phyloP scores from a whole-genome alignment of 768 basidiomycete genomes.

The Mycena latifolia region DNA sequence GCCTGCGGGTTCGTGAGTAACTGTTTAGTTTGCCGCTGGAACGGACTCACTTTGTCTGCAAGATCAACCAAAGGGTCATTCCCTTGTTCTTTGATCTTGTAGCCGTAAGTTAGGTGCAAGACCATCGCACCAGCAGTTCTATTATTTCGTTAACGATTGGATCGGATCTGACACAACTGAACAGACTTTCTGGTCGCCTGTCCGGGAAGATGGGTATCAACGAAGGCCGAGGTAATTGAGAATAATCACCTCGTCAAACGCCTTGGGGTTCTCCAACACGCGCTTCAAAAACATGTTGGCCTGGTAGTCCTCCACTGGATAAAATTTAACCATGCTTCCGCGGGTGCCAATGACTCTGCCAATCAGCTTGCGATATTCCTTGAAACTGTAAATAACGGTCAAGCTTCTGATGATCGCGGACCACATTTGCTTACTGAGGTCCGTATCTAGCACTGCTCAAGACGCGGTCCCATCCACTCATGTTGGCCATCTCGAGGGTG shows the following conservation, averaged over 20 bases:
- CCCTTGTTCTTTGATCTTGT: slow-evolving; percentile 50
- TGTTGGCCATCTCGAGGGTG: slow-evolving; percentile 52
- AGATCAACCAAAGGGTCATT: slow-evolving; percentile 55
- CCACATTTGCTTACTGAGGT: slow-evolving; percentile 1
- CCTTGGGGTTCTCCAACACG: slow-evolving; percentile 50
- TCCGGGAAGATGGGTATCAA: background rate
- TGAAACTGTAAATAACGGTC: background rate
- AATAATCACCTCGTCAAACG: slow-evolving; percentile 13
- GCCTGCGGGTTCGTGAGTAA: slow-evolving; percentile 33
- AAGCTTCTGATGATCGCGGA: no score
- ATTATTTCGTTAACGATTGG: background rate
- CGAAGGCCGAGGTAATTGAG: slow-evolving; percentile 38
- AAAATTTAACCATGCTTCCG: slow-evolving; percentile 52
- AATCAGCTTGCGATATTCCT: slow-evolving; percentile 50
- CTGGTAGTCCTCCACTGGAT: slow-evolving; percentile 53
- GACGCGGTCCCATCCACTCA: slow-evolving; percentile 33
- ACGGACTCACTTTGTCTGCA: slow-evolving; percentile 46
- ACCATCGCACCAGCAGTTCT: slow-evolving; percentile 61
- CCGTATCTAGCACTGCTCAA: slow-evolving; percentile 26
- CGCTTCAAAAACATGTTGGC: slow-evolving; percentile 53
- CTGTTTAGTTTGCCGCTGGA: background rate
- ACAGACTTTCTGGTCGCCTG: slow-evolving; percentile 44
- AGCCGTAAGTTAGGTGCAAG: slow-evolving; percentile 59
- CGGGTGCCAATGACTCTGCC: slow-evolving; percentile 56
- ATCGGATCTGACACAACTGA: background rate